Evolutionary conservation across 2,329 filamentous ascomycete species (phyloP), one percentile per base, ranked within the genome.

Genomic region (Plectosphaerella sp.): DNA sequence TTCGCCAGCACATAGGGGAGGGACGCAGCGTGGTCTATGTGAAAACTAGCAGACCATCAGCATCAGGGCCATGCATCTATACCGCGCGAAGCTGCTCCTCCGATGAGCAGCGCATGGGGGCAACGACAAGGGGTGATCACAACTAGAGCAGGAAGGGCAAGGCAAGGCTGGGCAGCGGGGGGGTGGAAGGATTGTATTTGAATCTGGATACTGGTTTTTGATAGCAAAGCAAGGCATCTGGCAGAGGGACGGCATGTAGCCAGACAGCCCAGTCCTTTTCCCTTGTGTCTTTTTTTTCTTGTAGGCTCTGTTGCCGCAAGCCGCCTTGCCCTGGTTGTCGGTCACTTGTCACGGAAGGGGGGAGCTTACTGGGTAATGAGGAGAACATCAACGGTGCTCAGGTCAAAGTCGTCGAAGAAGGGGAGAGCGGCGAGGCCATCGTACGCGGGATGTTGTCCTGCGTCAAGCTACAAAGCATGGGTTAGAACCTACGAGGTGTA

Each of bases 21-120:
- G n/a, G 93, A 96, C 15, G 93, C 93, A n/a, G 94, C 94, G 75
- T 99, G 94, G 66, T 99, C 94, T 67, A 97, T 81, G 70, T 99
- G 94, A 67, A 99, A 99, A 88, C 93, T 97, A 55, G 50, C 46
- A 28, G 37, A 24, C 50, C 43, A 46, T 46, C 43, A 46, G 43
- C 43, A 33, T 46, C 43, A n/a, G 7, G 22, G 28, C 28, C 28
- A 33, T 33, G 28, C 28, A 33, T 33, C 8, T 12, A 33, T 9
- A 12, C 28, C 28, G 11, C 28, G 28, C 28, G 8, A 33, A n/a
- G n/a, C n/a, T 33, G 28, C 28, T 33, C 28, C 28, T 33, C 28
- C 28, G 28, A 33, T 9, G 20, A 43, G 39, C 20, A 43, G 9
- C 39, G 20, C n/a, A 16, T 43, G 39, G n/a, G 39, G 9, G 39